A percentile compares a stretch with the other conserved stretches of the same genome.
These are phyloP conservation scores for Begonia masoniana DNA, from an alignment of 306 rosid genomes.

Conservation along the genomic window DNA sequence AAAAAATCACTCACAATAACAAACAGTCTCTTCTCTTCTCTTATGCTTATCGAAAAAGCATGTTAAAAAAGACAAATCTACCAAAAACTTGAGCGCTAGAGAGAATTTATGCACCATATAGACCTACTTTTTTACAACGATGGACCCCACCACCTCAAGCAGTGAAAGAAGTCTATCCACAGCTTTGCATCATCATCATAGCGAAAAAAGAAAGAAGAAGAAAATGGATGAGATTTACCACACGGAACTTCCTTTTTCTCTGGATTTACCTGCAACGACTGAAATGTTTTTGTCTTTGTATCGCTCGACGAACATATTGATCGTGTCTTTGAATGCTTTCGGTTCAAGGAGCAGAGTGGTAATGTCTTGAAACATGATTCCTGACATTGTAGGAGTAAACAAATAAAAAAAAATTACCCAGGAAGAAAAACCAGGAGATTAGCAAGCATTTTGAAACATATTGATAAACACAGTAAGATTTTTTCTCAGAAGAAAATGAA, in stretches of 20 bases:
- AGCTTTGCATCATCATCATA: slow-evolving; percentile 17
- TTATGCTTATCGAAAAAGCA: slow-evolving; percentile 23
- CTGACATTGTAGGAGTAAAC: slow-evolving; percentile 33
- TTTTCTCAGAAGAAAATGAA: too few relatives aligned
- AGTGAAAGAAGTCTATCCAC: slow-evolving; percentile 11
- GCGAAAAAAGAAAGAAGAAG: not conserved
- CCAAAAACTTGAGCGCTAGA: slow-evolving; percentile 34
- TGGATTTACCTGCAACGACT: slow-evolving; percentile 80
- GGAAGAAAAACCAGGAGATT: not conserved
- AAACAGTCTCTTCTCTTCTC: slow-evolving; percentile 48
- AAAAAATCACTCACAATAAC: slow-evolving; percentile 43
- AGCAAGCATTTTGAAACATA: not conserved
- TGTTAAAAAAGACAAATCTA: slow-evolving; percentile 21
- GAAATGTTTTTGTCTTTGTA: slow-evolving; percentile 83
- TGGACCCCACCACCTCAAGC: slow-evolving; percentile 52
- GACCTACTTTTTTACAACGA: slow-evolving; percentile 37
- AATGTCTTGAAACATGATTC: slow-evolving; percentile 93
- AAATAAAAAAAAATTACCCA: not conserved
- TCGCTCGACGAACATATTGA: slow-evolving; percentile 83
- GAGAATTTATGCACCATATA: slow-evolving; percentile 23
- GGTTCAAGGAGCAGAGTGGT: slow-evolving; percentile 81
- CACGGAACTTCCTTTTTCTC: not conserved
- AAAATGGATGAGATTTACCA: not conserved
- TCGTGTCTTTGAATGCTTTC: slow-evolving; percentile 78
- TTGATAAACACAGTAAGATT: not conserved